These are phyloP conservation scores for Erythrophleum ivorense DNA, from an alignment of 331 rosid genomes.

Conservation along the genomic window DNA sequence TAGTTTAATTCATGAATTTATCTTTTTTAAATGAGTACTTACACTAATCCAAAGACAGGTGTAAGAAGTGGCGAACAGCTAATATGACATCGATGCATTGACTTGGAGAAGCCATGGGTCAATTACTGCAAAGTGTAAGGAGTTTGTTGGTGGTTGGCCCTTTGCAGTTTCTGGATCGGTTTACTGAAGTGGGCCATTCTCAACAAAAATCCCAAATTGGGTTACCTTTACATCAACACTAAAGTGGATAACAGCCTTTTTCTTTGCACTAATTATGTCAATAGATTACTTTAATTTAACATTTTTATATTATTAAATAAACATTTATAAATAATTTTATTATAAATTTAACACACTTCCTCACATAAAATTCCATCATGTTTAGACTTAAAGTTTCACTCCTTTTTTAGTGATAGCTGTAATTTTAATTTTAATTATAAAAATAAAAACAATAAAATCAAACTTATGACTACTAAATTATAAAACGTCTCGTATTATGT, in stretches of 20 bases:
- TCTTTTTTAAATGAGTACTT: background rate
- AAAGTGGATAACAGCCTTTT: background rate
- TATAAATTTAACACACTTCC: too few relatives aligned
- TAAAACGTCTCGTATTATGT: too few relatives aligned
- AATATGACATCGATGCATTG: slow-evolving; percentile 20
- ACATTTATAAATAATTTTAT: too few relatives aligned
- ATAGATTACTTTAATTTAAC: too few relatives aligned
- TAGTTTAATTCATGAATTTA: background rate
- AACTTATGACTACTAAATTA: too few relatives aligned
- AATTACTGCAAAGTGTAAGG: background rate
- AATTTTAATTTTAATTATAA: too few relatives aligned
- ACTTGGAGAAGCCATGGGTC: background rate
- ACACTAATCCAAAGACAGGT: background rate
- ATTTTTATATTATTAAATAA: too few relatives aligned
- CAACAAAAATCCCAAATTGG: background rate
- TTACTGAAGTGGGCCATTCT: background rate
- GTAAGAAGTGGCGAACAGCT: slow-evolving; percentile 15
- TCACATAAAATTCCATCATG: too few relatives aligned
- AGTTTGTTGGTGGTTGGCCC: slow-evolving; percentile 8
- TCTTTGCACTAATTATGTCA: background rate
- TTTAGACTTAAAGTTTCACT: too few relatives aligned
- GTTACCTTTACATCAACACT: background rate
- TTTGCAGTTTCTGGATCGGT: background rate
- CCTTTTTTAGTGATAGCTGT: too few relatives aligned
- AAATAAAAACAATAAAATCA: too few relatives aligned